A percentile compares a stretch with the other conserved stretches of the same genome.
phyloP scores from a whole-genome alignment of 805 yeast species.

The Komagataella kurtzmanii region DNA sequence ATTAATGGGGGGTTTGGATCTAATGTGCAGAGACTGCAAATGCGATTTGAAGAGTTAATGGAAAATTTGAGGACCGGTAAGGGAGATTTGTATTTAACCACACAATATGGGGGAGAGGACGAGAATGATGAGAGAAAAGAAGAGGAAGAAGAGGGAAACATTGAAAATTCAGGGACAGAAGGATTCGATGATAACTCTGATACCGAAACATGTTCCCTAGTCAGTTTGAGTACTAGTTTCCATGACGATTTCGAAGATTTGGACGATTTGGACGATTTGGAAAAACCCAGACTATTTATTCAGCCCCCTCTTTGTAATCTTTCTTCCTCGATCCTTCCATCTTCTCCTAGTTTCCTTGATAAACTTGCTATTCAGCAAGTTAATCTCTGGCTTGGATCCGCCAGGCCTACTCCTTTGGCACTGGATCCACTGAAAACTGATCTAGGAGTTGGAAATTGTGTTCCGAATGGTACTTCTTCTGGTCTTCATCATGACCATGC shows the following conservation, averaged over 20 bases:
- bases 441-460: slow-evolving; percentile 35
- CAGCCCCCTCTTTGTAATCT: slow-evolving; percentile 51
- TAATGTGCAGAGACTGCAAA: slow-evolving; percentile 37
- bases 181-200: slow-evolving; percentile 13
- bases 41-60: slow-evolving; percentile 37
- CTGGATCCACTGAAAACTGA: slow-evolving; percentile 10
- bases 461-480: slow-evolving; percentile 55
- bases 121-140: slow-evolving; percentile 22
- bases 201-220: slow-evolving; percentile 3
- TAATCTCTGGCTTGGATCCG: slow-evolving; percentile 59
- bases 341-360: slow-evolving; percentile 26
- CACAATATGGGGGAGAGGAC: slow-evolving; percentile 47
- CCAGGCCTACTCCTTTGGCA: slow-evolving; percentile 6
- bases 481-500: slow-evolving; percentile 78
- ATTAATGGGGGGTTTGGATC: slow-evolving; percentile 55
- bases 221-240: slow-evolving; percentile 20
- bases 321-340: slow-evolving; percentile 19
- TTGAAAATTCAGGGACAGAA: slow-evolving; percentile 6
- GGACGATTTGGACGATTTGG: slow-evolving; percentile 14
- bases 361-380: slow-evolving; percentile 52
- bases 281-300: slow-evolving; percentile 25
- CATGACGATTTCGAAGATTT: slow-evolving; percentile 36
- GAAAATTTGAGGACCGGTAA: slow-evolving; percentile 26
- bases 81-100: slow-evolving; percentile 44
- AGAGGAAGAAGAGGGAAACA: slow-evolving; percentile 12